A percentile compares a stretch with the other conserved stretches of the same genome.
Evolutionary conservation across 179 eudicot genomes (phyloP).

Genomic region (Actinidia chinensis): DNA sequence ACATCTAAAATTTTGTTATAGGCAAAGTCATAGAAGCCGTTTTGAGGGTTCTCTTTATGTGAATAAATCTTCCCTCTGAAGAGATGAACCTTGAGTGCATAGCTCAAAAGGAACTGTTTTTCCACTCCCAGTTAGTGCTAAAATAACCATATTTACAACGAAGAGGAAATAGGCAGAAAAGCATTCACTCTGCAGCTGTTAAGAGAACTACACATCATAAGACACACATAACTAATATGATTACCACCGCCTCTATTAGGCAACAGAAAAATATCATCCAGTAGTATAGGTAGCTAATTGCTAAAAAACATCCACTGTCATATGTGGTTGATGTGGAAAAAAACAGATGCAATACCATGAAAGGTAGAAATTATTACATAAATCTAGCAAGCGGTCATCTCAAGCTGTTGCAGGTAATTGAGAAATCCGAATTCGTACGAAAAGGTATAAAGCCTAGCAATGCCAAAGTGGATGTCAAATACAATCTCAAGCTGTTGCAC

Average conservation of each 20-base stretch:
- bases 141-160: conserved; percentile 86
- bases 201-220: conserved; percentile 60
- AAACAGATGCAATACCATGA: neutral
- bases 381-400: neutral
- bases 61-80: conserved; percentile 67
- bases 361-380: neutral
- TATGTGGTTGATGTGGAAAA: neutral
- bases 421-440: neutral
- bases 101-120: conserved; percentile 95
- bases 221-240: neutral
- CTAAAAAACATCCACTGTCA: neutral
- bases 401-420: neutral
- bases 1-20: neutral
- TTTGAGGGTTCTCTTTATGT: conserved; percentile 76
- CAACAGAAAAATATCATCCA: neutral
- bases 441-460: neutral
- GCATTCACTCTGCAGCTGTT: conserved; percentile 99
- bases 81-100: conserved; percentile 84
- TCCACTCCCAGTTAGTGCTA: conserved; percentile 99
- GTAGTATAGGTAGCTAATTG: neutral
- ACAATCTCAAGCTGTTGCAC: too few relatives aligned
- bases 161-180: conserved; percentile 78
- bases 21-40: conserved; percentile 40
- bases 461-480: too few relatives aligned
- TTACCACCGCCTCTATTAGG: neutral